These are phyloP conservation scores for Rhytidiadelphus loreus DNA, from an alignment of 225 moss, liverwort and hornwort species.

Conservation along the genomic window DNA sequence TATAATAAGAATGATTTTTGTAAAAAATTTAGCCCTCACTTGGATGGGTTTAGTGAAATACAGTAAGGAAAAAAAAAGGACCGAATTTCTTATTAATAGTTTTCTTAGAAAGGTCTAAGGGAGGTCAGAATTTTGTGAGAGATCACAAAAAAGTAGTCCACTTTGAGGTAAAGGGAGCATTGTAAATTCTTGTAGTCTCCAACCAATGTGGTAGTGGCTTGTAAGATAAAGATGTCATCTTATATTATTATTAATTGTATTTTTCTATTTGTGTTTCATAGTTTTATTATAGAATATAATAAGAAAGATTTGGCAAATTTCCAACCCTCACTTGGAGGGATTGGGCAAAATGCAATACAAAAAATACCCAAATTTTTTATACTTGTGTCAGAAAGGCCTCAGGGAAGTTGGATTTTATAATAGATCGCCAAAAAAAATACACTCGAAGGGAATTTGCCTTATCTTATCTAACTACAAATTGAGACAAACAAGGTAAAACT, in stretches of 20 bases:
- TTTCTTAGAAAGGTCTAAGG: accelerated
- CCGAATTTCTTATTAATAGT: neutral
- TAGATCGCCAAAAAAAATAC: neutral
- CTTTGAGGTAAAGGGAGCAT: neutral
- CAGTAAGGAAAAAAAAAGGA: neutral
- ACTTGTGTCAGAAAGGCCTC: accelerated
- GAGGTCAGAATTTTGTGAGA: accelerated
- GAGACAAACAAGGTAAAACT: accelerated
- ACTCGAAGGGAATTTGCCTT: accelerated
- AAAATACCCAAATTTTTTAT: neutral
- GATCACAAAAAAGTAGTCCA: accelerated
- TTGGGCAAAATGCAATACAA: neutral
- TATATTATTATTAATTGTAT: neutral
- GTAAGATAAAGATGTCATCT: neutral
- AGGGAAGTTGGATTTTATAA: accelerated
- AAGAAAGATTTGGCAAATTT: neutral
- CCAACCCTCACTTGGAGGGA: neutral
- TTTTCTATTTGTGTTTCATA: neutral
- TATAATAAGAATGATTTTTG: neutral
- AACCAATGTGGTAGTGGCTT: neutral
- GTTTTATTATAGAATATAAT: neutral
- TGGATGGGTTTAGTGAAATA: neutral
- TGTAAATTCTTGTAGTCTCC: neutral
- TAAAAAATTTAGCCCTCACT: neutral
- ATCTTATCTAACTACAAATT: accelerated